Evolutionary conservation across 768 basidiomycete genomes (phyloP).

Genomic region (Tricholoma hemisulphureum): DNA sequence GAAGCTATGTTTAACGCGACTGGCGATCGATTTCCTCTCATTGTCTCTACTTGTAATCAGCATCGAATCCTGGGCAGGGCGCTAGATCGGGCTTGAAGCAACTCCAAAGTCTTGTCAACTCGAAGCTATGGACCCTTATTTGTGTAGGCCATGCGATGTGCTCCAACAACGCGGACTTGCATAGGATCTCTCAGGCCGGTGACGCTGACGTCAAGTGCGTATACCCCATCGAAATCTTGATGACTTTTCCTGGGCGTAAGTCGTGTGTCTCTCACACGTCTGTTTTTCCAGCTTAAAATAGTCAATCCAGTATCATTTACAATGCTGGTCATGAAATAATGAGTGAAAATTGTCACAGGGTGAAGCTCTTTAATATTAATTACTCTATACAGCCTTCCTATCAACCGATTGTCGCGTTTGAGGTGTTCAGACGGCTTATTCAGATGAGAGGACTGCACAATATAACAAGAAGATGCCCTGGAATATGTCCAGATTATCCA

Average conservation of each 20-base stretch:
- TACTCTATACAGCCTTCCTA: constrained; percentile 39
- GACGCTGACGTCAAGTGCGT: constrained; percentile 37
- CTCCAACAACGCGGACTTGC: constrained; percentile 20
- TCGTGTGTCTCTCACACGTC: constrained; percentile 9
- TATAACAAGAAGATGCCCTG: not conserved
- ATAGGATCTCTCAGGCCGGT: constrained; percentile 26
- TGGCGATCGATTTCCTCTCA: constrained; percentile 42
- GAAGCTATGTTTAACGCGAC: constrained; percentile 44
- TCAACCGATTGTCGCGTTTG: constrained; percentile 45
- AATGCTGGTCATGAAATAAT: constrained; percentile 51
- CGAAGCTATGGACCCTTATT: constrained; percentile 41
- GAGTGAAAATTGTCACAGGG: constrained; percentile 18
- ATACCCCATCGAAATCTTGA: constrained; percentile 50
- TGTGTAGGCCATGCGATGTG: constrained; percentile 36
- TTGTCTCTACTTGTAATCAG: not conserved
- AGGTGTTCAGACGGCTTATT: constrained; percentile 47
- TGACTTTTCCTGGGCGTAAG: constrained; percentile 54
- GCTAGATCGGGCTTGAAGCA: constrained; percentile 52
- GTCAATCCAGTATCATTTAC: constrained; percentile 38
- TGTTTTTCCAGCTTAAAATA: not conserved
- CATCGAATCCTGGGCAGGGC: constrained; percentile 32
- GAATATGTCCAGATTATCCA: not conserved
- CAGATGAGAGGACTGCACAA: constrained; percentile 40
- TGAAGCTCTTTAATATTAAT: not conserved
- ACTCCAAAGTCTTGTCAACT: constrained; percentile 45